phyloP scores from a whole-genome alignment of 2,329 filamentous ascomycete species.

The Teratosphaeria nubilosa region DNA sequence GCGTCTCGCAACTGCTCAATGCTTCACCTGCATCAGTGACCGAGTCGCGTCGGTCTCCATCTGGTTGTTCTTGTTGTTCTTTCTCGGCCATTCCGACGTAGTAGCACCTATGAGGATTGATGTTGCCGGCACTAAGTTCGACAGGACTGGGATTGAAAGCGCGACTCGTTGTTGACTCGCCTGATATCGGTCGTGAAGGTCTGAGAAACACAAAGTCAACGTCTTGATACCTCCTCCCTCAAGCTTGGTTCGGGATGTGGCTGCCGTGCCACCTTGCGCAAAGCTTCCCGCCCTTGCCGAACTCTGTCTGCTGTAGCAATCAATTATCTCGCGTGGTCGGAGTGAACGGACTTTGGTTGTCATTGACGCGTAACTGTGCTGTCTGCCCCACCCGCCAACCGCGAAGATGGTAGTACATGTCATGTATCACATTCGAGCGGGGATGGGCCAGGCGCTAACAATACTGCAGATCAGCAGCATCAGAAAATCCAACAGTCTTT shows the following conservation, averaged over 20 bases:
- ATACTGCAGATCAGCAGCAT: neutral
- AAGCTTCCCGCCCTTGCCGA: neutral
- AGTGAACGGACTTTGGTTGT: no score
- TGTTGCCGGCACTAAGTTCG: no score
- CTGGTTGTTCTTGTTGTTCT: neutral
- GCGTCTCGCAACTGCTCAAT: neutral
- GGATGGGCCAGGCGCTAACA: neutral
- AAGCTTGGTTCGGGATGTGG: neutral
- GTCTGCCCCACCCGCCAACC: no score
- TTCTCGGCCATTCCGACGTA: neutral
- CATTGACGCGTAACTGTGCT: no score
- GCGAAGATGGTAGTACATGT: no score
- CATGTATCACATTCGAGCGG: no score
- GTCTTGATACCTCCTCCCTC: neutral
- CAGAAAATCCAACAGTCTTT: neutral
- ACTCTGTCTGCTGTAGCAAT: neutral
- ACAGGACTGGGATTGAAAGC: neutral
- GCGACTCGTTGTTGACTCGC: no score
- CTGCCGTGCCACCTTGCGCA: neutral
- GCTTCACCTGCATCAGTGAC: neutral
- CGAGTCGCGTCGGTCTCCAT: neutral
- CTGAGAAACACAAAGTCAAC: no score
- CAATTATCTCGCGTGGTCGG: no score
- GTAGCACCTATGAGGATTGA: neutral
- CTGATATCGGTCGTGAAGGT: neutral